Conservation (phyloP, 2,329 filamentous ascomycete species). For the Aureobasidium sp. region DNA sequence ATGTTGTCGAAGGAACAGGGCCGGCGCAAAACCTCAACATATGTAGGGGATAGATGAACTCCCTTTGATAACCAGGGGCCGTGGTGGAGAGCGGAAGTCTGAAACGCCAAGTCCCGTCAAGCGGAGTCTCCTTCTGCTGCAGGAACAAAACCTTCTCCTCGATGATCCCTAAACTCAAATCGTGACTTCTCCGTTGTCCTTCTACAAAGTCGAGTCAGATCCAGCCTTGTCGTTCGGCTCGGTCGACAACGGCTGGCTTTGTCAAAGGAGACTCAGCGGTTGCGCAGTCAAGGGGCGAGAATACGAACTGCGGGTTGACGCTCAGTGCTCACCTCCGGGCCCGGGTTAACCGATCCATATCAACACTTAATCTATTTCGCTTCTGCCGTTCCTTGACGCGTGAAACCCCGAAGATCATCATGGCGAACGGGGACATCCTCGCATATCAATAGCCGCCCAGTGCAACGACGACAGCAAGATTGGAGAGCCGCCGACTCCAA, state of each 20-base stretch:
- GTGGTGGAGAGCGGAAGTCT: slow-evolving; percentile 5
- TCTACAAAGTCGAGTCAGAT: background rate
- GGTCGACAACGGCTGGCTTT: background rate
- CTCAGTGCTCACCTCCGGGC: background rate
- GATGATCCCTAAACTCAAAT: slow-evolving; percentile 9
- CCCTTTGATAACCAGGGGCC: slow-evolving; percentile 6
- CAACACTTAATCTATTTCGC: slow-evolving; percentile 1
- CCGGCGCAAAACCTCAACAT: background rate
- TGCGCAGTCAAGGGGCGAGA: background rate
- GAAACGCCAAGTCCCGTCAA: slow-evolving; percentile 12
- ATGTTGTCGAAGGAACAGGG: background rate
- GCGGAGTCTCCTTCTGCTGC: slow-evolving; percentile 1
- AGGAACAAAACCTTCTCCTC: slow-evolving; percentile 6
- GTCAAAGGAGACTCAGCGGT: background rate
- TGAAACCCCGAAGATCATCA: slow-evolving; percentile 5
- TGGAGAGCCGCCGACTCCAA: background rate
- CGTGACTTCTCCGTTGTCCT: background rate
- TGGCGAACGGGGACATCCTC: background rate
- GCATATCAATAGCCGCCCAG: background rate
- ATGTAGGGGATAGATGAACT: slow-evolving; percentile 6
- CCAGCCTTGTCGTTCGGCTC: background rate
- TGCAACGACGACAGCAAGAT: background rate
- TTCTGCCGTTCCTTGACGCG: background rate
- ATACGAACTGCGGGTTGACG: background rate
- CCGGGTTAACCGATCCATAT: background rate